Percentiles rank a stretch among this genome's conserved stretches.
phyloP scores from a whole-genome alignment of 805 yeast species.

The Kazachstania psychrophila region DNA sequence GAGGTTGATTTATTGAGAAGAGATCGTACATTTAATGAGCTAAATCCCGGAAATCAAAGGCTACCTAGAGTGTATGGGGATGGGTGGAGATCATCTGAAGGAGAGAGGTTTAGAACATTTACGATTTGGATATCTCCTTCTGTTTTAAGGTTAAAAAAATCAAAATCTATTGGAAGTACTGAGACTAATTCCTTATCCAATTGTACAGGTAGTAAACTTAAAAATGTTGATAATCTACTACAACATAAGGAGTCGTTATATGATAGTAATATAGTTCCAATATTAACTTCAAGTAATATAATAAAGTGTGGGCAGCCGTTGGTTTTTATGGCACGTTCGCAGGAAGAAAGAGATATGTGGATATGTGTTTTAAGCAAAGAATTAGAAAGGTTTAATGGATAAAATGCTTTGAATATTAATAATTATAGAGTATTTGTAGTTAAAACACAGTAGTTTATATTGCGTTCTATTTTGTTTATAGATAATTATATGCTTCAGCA shows the following conservation, averaged over 20 bases:
- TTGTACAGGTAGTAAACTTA: no score
- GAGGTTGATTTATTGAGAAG: slow-evolving; percentile 44
- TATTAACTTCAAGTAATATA: slow-evolving; percentile 31
- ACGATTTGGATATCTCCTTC: no score
- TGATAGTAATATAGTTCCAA: slow-evolving; percentile 3
- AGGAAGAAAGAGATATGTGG: slow-evolving; percentile 82
- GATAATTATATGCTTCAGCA: no score
- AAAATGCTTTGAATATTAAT: no score
- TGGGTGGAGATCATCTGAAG: slow-evolving; percentile 80
- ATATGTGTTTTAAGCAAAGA: slow-evolving; percentile 36
- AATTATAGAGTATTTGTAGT: no score
- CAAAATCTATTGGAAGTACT: no score
- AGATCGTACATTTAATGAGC: slow-evolving; percentile 37
- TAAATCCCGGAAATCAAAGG: slow-evolving; percentile 45
- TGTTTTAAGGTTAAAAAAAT: no score
- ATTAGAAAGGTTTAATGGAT: slow-evolving; percentile 26
- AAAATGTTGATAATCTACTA: no score
- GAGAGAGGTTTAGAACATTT: slow-evolving; percentile 65
- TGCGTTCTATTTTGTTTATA: background rate
- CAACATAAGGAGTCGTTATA: no score
- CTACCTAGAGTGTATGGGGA: slow-evolving; percentile 69
- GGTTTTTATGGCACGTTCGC: slow-evolving; percentile 71
- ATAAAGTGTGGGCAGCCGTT: slow-evolving; percentile 61
- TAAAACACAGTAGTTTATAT: no score
- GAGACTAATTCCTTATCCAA: no score